Conservation (phyloP, 306 rosid species). For the Fagus crenata region DNA sequence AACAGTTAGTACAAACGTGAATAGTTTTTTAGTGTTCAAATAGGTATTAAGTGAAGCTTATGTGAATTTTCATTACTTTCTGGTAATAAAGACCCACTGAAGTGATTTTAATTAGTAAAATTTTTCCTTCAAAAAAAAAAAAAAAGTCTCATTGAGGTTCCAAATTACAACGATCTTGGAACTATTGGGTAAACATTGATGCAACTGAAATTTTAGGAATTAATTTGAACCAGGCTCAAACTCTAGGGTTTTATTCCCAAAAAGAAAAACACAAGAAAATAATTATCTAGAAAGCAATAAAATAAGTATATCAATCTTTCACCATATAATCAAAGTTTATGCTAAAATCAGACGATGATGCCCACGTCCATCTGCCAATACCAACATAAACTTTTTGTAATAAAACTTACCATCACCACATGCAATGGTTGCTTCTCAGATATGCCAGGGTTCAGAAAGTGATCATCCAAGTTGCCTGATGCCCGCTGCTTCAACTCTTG, state of each 20-base stretch:
- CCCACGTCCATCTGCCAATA: conserved; percentile 1
- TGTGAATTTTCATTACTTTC: no score
- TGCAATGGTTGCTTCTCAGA: conserved; percentile 97
- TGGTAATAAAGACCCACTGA: no score
- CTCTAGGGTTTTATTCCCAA: background rate
- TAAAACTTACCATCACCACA: conserved; percentile 74
- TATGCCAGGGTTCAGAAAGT: conserved; percentile 85
- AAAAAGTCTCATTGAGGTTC: no score
- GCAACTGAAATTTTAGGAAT: no score
- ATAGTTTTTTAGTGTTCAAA: no score
- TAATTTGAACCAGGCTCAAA: no score
- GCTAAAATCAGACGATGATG: background rate
- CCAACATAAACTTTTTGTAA: conserved; percentile 16
- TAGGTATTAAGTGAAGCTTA: no score
- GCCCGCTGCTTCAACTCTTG: conserved; percentile 95
- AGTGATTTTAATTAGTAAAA: no score
- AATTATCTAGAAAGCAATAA: conserved; percentile 19
- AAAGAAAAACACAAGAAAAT: conserved; percentile 14
- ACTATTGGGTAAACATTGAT: no score
- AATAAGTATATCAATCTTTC: conserved; percentile 16
- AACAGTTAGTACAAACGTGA: no score
- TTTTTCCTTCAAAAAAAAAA: no score
- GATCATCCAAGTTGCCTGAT: conserved; percentile 67
- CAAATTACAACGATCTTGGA: no score
- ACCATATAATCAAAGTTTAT: background rate